phyloP scores from a whole-genome alignment of 768 basidiomycete species.

The Pleurotus tuber-regium region DNA sequence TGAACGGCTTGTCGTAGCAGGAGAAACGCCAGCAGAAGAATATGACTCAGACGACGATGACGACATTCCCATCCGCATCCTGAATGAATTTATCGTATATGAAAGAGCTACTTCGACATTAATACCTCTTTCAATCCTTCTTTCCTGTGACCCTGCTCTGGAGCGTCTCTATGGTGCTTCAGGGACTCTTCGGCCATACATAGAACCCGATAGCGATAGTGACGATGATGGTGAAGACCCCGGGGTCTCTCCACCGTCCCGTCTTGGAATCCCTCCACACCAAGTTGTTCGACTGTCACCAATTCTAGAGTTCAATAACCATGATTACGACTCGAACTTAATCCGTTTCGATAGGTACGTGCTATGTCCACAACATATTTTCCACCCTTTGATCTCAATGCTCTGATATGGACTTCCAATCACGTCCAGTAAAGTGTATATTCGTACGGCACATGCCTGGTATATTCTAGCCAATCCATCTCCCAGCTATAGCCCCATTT shows the following conservation, averaged over 20 bases:
- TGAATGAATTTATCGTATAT: constrained; percentile 56
- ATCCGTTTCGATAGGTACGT: constrained; percentile 44
- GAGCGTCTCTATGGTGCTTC: constrained; percentile 31
- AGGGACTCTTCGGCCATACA: constrained; percentile 39
- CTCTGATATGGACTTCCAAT: neutral
- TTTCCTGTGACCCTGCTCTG: neutral
- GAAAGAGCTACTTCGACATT: constrained; percentile 28
- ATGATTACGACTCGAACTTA: constrained; percentile 28
- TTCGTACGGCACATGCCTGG: constrained; percentile 64
- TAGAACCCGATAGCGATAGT: constrained; percentile 21
- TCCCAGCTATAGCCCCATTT: constrained; percentile 41
- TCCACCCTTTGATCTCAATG: neutral
- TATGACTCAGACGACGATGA: constrained; percentile 26
- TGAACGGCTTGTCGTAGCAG: constrained; percentile 37
- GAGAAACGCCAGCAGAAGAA: constrained; percentile 32
- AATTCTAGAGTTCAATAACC: constrained; percentile 47
- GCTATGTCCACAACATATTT: neutral
- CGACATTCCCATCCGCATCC: constrained; percentile 53
- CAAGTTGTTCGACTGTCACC: constrained; percentile 35
- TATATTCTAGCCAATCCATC: constrained; percentile 62
- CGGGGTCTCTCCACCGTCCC: constrained; percentile 27
- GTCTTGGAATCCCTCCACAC: constrained; percentile 14
- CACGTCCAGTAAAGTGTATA: constrained; percentile 68
- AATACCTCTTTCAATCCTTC: constrained; percentile 25
- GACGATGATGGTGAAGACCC: constrained; percentile 31